A percentile compares a stretch with the other conserved stretches of the same genome.
phyloP scores from a whole-genome alignment of 1,284 basidiomycete genomes.

The Abortiporus biennis region DNA sequence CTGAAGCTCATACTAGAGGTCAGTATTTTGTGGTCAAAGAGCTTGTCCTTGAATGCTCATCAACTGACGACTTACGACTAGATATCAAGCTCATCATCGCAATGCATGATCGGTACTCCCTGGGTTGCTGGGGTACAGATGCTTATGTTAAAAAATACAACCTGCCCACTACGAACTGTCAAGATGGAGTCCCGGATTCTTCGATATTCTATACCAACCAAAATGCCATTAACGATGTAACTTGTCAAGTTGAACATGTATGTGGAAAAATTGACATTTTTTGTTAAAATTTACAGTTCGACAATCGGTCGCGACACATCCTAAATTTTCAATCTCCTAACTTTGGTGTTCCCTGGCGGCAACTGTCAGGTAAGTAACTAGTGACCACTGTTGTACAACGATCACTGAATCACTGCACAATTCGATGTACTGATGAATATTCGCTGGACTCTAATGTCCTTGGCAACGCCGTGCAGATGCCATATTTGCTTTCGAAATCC shows the following conservation, averaged over 20 bases:
- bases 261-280: constrained; percentile 8
- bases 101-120: constrained; percentile 13
- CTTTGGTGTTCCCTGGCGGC: constrained; percentile 21
- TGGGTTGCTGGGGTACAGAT: constrained; percentile 12
- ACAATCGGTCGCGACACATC: constrained; percentile 22
- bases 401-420: no score
- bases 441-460: no score
- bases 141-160: constrained; percentile 13
- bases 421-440: no score
- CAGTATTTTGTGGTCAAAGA: neutral
- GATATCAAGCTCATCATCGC: constrained; percentile 24
- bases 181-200: constrained; percentile 12
- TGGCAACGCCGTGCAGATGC: constrained; percentile 10
- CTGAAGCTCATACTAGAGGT: constrained; percentile 23
- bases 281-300: constrained; percentile 12
- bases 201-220: constrained; percentile 12
- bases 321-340: constrained; percentile 19
- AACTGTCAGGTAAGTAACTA: constrained; percentile 16
- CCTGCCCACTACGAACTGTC: constrained; percentile 16
- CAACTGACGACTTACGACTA: neutral
- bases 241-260: neutral
- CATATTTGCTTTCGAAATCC: constrained; percentile 21
- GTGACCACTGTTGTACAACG: no score
- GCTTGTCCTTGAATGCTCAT: neutral
- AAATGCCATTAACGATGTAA: constrained; percentile 11